Evolutionary conservation across 2,329 filamentous ascomycete genomes (phyloP).

Genomic region (Diaporthe nobilis): DNA sequence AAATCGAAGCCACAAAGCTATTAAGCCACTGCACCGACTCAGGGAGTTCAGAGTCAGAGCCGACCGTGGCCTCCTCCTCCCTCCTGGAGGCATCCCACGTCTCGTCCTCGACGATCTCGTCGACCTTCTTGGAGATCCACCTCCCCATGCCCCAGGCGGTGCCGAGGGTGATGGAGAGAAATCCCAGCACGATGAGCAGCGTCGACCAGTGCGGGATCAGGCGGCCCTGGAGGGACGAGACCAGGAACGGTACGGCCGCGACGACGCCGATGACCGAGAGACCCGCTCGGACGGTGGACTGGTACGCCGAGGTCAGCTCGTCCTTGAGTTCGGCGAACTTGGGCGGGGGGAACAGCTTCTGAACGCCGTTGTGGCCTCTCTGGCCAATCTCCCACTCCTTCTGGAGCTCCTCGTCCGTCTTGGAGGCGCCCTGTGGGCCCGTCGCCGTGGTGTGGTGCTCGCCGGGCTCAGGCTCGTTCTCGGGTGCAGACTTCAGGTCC

Average conservation of each 20-base stretch:
- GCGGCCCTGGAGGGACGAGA: constrained; percentile 32
- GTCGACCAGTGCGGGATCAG: constrained; percentile 41
- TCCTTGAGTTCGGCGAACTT: constrained; percentile 59
- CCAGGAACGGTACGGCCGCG: constrained; percentile 44
- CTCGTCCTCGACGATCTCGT: constrained; percentile 76
- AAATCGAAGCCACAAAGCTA: constrained; percentile 75
- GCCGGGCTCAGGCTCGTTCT: constrained; percentile 54
- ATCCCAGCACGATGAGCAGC: constrained; percentile 48
- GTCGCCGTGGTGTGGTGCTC: constrained; percentile 55
- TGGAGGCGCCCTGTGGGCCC: constrained; percentile 54
- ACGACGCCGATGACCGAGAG: constrained; percentile 53
- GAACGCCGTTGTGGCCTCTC: constrained; percentile 57
- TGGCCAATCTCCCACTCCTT: constrained; percentile 55
- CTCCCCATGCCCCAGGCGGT: constrained; percentile 60
- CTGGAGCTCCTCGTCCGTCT: constrained; percentile 56
- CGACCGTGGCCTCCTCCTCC: constrained; percentile 61
- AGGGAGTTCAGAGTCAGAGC: constrained; percentile 64
- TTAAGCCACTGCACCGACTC: constrained; percentile 82
- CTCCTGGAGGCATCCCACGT: constrained; percentile 76
- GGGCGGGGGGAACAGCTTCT: constrained; percentile 62
- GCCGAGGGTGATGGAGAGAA: constrained; percentile 52
- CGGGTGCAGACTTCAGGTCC: constrained; percentile 63
- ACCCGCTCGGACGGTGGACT: constrained; percentile 54
- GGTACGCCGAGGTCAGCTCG: constrained; percentile 51
- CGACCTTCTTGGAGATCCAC: constrained; percentile 74